A percentile compares a stretch with the other conserved stretches of the same genome.
Evolutionary conservation across 2,329 filamentous ascomycete genomes (phyloP).

Genomic region (Colletotrichum sp.): DNA sequence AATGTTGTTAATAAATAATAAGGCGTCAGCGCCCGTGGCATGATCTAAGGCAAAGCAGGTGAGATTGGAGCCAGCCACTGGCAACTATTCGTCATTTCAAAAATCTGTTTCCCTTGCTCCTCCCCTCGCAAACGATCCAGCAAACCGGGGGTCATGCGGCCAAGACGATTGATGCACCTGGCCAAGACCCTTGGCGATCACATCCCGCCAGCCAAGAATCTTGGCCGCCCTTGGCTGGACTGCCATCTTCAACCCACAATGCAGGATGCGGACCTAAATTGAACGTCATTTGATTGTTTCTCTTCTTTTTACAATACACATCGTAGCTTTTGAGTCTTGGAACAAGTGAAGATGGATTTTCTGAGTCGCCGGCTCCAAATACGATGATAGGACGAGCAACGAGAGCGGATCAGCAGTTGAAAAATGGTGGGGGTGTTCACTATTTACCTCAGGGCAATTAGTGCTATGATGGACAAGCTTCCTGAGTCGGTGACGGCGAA

Average conservation of each 20-base stretch:
- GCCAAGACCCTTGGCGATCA: slow-evolving; percentile 2
- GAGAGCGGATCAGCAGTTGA: not conserved
- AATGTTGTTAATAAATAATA: no score
- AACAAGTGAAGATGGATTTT: not conserved
- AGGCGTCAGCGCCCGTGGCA: no score
- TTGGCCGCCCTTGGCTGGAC: not conserved
- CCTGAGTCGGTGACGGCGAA: not conserved
- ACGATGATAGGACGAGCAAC: not conserved
- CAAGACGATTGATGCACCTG: not conserved
- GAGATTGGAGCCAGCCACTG: not conserved
- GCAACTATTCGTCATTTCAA: not conserved
- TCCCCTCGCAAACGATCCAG: not conserved
- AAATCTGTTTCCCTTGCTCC: fast-evolving
- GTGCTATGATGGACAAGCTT: not conserved
- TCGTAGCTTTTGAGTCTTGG: fast-evolving
- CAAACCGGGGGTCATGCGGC: not conserved
- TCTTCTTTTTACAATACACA: fast-evolving
- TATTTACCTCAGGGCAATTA: not conserved
- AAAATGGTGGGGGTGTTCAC: not conserved
- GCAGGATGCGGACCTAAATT: not conserved
- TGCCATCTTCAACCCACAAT: not conserved
- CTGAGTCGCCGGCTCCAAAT: not conserved
- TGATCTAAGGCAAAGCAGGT: no score
- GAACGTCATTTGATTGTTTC: not conserved
- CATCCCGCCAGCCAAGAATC: not conserved